These are phyloP conservation scores for Yamadazyma buinensis DNA, from an alignment of 1,139 yeast genomes.

Conservation along the genomic window DNA sequence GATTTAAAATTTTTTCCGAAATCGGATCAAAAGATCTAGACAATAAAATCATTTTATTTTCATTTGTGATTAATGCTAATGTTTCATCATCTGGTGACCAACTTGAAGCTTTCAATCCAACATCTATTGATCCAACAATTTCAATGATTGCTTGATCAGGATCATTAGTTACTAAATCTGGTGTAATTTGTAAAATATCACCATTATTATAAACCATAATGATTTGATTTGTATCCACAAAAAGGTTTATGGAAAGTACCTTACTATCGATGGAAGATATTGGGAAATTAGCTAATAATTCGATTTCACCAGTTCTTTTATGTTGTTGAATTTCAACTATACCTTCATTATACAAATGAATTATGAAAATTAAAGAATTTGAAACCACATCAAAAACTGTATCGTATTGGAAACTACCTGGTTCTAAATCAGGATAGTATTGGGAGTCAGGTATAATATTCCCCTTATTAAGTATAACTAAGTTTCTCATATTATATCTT, in stretches of 20 bases:
- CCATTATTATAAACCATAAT: conserved; percentile 63
- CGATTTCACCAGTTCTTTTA: conserved; percentile 53
- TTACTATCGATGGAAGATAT: conserved; percentile 18
- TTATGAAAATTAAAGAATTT: conserved; percentile 67
- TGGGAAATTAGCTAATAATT: conserved; percentile 56
- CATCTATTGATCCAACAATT: conserved; percentile 83
- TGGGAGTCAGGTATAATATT: conserved; percentile 42
- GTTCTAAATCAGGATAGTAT: conserved; percentile 61
- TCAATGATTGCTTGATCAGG: conserved; percentile 55
- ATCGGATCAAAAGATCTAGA: conserved; percentile 81
- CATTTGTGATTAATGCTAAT: conserved; percentile 63
- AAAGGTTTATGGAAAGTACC: conserved; percentile 54
- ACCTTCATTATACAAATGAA: conserved; percentile 59
- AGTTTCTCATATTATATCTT: conserved; percentile 58
- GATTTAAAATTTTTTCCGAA: conserved; percentile 54
- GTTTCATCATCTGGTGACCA: conserved; percentile 97
- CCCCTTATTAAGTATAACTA: conserved; percentile 58
- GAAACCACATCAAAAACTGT: conserved; percentile 74
- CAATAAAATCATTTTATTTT: conserved; percentile 59
- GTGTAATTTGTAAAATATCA: conserved; percentile 66
- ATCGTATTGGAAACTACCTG: conserved; percentile 63
- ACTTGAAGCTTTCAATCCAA: conserved; percentile 64
- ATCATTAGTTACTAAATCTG: conserved; percentile 48
- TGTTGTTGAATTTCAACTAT: conserved; percentile 50
- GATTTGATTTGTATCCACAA: conserved; percentile 60